Base-by-base conservation (phyloP, 345 rosid species). In the Psidium friedrichsthalianum region DNA sequence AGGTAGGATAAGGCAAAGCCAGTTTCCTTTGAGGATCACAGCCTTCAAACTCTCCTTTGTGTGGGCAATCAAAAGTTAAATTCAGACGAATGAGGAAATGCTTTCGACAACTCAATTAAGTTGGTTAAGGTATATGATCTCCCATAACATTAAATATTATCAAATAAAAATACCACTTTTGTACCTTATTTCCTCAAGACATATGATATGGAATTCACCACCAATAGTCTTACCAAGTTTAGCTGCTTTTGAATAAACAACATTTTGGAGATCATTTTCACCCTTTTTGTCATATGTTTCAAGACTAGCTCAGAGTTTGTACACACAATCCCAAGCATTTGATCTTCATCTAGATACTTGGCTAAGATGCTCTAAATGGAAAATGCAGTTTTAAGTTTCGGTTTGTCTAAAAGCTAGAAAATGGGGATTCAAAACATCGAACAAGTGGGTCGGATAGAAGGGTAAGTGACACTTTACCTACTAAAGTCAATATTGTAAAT, bases 301-400 rank as follows among this genome's bases (percentile, higher is more conserved):
- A 3, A 92, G 89, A 53, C 85, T 82, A 83, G 51, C 82, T 85
- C 87, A 85, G 80, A 85, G 10, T 97, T 90, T 89, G 88, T 92
- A 83, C 94, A 93, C 24, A 93, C 94, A 55, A 93, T 82, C 32
- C 94, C 94, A 5, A 94, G 92, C 97, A 93, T 90, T 84, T 88
- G 91, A 85, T 92, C 95, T 91, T 95, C 90, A n/a, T 95, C 96
- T 86, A 93, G 86, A 86, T 88, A 93, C 87, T 90, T 94, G 8
- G 94, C 92, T 78, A 95, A 86, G 54, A 91, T 88, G 87, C 97
- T 95, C 83, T 82, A 81, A 27, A 42, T 42, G 55, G 74, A 21
- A 84, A 82, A 47, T 29, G 44, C 76, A 64, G 11, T 9, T 64
- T 18, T 78, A 24, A 54, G 40, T 74, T 76, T 20, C 36, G 36